These are phyloP conservation scores for Phascolomyces articulosus DNA, from an alignment of 371 early-diverging fungal genomes.

Conservation along the genomic window DNA sequence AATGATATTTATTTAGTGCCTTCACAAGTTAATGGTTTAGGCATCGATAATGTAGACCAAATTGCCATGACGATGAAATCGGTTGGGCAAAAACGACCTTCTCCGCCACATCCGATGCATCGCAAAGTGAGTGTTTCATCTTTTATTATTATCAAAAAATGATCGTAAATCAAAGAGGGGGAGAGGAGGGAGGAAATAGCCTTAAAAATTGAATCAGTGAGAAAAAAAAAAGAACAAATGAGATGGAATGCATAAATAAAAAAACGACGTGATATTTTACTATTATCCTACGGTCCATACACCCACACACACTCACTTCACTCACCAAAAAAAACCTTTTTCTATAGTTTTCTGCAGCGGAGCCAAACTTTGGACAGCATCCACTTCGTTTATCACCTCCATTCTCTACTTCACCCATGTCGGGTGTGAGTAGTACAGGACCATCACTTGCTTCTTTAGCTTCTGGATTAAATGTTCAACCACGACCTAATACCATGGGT, in stretches of 20 bases:
- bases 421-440: slow-evolving; percentile 34
- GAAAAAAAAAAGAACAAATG: no score
- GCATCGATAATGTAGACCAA: slow-evolving; percentile 42
- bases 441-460: slow-evolving; percentile 43
- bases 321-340: no score
- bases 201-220: no score
- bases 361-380: slow-evolving; percentile 18
- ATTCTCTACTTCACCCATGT: slow-evolving; percentile 36
- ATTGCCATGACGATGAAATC: slow-evolving; percentile 38
- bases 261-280: no score
- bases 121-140: slow-evolving; percentile 29
- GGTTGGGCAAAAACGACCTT: slow-evolving; percentile 34
- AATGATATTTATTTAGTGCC: slow-evolving; percentile 16
- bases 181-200: no score
- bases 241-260: no score
- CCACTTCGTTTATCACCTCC: slow-evolving; percentile 29
- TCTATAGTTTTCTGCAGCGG: slow-evolving; percentile 19
- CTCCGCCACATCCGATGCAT: slow-evolving; percentile 19
- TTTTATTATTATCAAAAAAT: neutral
- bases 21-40: slow-evolving; percentile 29
- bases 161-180: no score
- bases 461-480: slow-evolving; percentile 41
- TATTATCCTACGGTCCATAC: no score
- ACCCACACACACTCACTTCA: neutral
- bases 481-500: slow-evolving; percentile 10